Base-by-base conservation (phyloP, 257 asterid species). In the Paraleonurus japonicus region DNA sequence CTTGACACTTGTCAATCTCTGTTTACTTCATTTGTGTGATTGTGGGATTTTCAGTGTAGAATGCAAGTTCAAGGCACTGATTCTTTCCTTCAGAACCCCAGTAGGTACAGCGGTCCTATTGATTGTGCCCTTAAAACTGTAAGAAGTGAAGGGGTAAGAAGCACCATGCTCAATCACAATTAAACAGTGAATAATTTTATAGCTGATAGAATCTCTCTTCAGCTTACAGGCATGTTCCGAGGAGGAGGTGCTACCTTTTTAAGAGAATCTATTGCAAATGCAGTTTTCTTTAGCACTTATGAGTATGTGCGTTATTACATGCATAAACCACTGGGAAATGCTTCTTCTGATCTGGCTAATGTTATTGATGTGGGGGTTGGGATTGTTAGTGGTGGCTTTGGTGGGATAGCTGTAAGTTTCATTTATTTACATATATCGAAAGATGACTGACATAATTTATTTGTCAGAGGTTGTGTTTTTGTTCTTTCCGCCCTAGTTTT, bases 41-140 rank as follows among this genome's bases (percentile, higher is more conserved):
- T 79, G 65, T 80, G 81, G 77, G 53, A 71, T 85, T 82, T 93
- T 75, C 98, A 94, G 97, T 89, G 98, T 87, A 86, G 98, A 81
- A 94, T 94, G 92, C 98, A 94, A 84, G 94, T 90, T 84, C 98
- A 94, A 83, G 97, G 95, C 71, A 80, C 84, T 13, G 96, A 85
- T 45, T 81, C 88, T 47, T 55, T 82, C 69, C 65, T 82, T 75
- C 80, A 83, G 12, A 83, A 81, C 64, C 75, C 85, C 71, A 81
- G 82, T 63, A 83, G 88, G 78, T 94, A 89, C 79, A 84, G 70
- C 17, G 71, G 95, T 71, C 91, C 98, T 48, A 82, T 86, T 73
- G 97, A 94, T 69, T 94, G 98, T 76, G 95, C 96, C 54, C 73
- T 87, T 48, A 88, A 77, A 83, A 89, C 97, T 54, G 71, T 90